Evolutionary conservation across 2,329 filamentous ascomycete species (phyloP).

Genomic region (Diaporthe citrichinensis): DNA sequence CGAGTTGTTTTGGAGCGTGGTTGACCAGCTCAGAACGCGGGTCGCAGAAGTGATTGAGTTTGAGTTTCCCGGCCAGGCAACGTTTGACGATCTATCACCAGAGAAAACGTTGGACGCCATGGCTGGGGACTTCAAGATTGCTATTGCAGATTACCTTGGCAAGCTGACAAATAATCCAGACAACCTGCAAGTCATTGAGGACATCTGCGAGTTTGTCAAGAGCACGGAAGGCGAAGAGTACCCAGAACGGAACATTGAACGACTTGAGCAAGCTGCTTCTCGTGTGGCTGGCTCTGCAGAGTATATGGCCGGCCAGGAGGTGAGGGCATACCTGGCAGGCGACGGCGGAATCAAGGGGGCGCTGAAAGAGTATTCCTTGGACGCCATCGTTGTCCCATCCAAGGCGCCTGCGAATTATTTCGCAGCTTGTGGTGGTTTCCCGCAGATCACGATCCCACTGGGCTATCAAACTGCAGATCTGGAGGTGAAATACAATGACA

Average conservation of each 20-base stretch:
- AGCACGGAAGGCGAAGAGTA: not conserved
- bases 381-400: conserved; percentile 1
- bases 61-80: conserved; percentile 48
- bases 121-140: conserved; percentile 70
- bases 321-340: not conserved
- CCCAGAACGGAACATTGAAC: not conserved
- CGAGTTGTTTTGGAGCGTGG: conserved; percentile 68
- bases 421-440: conserved; percentile 3
- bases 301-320: not conserved
- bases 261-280: not conserved
- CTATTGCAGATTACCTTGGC: conserved; percentile 69
- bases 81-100: not conserved
- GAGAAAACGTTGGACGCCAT: conserved; percentile 49
- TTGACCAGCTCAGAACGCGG: conserved; percentile 63
- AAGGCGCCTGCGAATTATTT: conserved; percentile 5
- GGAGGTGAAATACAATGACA: not conserved
- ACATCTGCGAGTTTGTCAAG: conserved; percentile 62
- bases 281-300: not conserved
- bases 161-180: conserved; percentile 71
- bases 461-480: conserved; percentile 26
- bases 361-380: not conserved
- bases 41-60: conserved; percentile 59
- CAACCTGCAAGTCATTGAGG: conserved; percentile 63
- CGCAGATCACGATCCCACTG: conserved; percentile 1
- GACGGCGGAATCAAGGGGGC: not conserved